Base-by-base conservation (phyloP, 2,329 filamentous ascomycete genomes). In the Hymenoscyphus fructigenus region DNA sequence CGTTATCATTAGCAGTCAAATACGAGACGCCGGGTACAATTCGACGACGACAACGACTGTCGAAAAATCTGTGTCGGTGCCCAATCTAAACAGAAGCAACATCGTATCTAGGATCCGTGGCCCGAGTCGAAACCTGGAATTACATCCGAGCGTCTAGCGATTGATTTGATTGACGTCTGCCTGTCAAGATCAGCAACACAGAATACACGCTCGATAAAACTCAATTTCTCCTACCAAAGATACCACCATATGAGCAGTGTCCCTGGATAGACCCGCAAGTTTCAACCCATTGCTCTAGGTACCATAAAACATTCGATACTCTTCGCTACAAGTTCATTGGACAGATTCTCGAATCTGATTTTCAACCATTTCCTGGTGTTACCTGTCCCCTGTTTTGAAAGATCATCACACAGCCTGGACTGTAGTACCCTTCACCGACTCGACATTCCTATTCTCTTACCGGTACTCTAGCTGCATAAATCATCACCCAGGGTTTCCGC, bases 341-440 rank as follows among this genome's bases (percentile, higher is more conserved):
- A 50, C n/a, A 26, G 44, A 50, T 12, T 50, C 6, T 26, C n/a
- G 44, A 38, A 38, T 23, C 44, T 50, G 20, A 12, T 26, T 53
- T 53, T 53, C 47, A 9, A 14, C 14, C 47, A 50, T 53, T 26
- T 14, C 14, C 47, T 23, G 20, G 20, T 53, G 47, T 26, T 53
- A 17, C 47, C 23, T 23, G 12, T 23, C 47, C 47, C 47, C 47
- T 53, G 47, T 10, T 53, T 53, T 20, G 20, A 23, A 26, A 53
- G 10, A 53, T 53, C 47, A 10, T 53, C 47, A 53, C 47, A 53
- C 47, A 53, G 20, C 47, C 47, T 53, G 23, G 47, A 26, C 20
- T 53, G 47, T 53, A 53, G 23, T 53, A 53, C 47, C 47, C 20
- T 53, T 26, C 47, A 53, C 47, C 47, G 47, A 53, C 20, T 53